phyloP scores from a whole-genome alignment of 2,329 filamentous ascomycete species.

The Truncatella angustata region DNA sequence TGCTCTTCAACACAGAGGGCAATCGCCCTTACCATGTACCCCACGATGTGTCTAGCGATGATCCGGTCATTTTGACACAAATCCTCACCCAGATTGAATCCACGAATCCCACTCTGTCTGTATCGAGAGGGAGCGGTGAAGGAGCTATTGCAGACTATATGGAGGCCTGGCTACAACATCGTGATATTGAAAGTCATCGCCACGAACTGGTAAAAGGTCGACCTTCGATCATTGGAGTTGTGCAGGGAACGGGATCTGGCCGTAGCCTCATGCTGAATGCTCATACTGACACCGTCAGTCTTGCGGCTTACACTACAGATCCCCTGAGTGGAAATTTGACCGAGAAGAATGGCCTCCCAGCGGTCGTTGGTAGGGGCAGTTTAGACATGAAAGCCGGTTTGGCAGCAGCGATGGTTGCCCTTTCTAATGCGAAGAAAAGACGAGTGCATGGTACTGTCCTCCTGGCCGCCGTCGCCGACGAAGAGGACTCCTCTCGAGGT shows the following conservation, averaged over 20 bases:
- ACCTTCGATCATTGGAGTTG: slow-evolving; percentile 49
- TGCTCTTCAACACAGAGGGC: slow-evolving; percentile 68
- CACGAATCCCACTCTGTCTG: slow-evolving; percentile 41
- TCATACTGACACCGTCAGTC: slow-evolving; percentile 51
- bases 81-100: slow-evolving; percentile 48
- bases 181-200: slow-evolving; percentile 48
- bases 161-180: slow-evolving; percentile 48
- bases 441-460: slow-evolving; percentile 47
- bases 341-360: slow-evolving; percentile 32
- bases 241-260: slow-evolving; percentile 44
- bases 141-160: slow-evolving; percentile 44
- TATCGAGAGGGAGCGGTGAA: slow-evolving; percentile 43
- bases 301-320: slow-evolving; percentile 43
- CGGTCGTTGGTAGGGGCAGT: slow-evolving; percentile 37
- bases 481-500: slow-evolving; percentile 19
- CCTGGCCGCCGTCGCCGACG: slow-evolving; percentile 51
- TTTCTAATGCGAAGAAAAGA: slow-evolving; percentile 34
- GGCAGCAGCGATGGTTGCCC: slow-evolving; percentile 42
- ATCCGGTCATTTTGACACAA: slow-evolving; percentile 41
- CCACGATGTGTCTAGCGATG: slow-evolving; percentile 28
- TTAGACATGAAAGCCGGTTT: slow-evolving; percentile 53
- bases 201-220: slow-evolving; percentile 44
- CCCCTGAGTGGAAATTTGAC: slow-evolving; percentile 30
- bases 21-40: slow-evolving; percentile 50
- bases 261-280: slow-evolving; percentile 52